Evolutionary conservation across 2,329 filamentous ascomycete genomes (phyloP).

Genomic region (Fusarium pseudocircinatum): DNA sequence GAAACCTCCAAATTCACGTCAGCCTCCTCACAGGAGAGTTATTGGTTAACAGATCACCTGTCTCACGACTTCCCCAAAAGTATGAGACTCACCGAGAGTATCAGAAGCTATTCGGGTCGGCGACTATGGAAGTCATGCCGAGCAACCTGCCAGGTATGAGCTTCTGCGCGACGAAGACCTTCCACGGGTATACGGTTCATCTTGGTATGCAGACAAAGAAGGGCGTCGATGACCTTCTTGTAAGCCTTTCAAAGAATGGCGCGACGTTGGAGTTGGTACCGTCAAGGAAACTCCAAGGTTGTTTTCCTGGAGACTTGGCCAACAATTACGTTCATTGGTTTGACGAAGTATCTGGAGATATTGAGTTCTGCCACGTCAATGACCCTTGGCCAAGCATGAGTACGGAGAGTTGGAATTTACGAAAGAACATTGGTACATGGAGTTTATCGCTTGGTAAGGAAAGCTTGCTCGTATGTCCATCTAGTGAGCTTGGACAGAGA

Average conservation of each 20-base stretch:
- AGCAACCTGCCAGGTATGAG: conserved; percentile 45
- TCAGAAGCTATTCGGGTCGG: conserved; percentile 14
- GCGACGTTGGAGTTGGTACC: conserved; percentile 48
- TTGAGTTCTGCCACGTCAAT: conserved; percentile 48
- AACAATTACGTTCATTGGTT: conserved; percentile 58
- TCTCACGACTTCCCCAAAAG: conserved; percentile 15
- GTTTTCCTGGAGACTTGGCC: conserved; percentile 51
- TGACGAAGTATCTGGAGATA: conserved; percentile 42
- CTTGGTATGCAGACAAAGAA: conserved; percentile 44
- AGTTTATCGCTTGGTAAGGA: not conserved
- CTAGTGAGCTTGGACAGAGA: not conserved
- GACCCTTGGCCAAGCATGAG: conserved; percentile 41
- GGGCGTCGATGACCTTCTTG: conserved; percentile 47
- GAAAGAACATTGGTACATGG: conserved; percentile 31
- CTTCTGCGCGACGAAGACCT: conserved; percentile 51
- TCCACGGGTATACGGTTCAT: conserved; percentile 32
- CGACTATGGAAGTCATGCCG: conserved; percentile 32
- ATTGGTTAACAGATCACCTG: conserved; percentile 9
- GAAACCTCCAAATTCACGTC: conserved; percentile 1
- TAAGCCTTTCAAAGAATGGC: conserved; percentile 40
- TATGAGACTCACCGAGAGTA: conserved; percentile 15
- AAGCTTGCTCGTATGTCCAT: not conserved
- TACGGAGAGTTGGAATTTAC: conserved; percentile 33
- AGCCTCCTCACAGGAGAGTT: conserved; percentile 24
- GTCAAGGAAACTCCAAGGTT: conserved; percentile 30